phyloP scores from a whole-genome alignment of 192 early-diverging fungal genomes.

The Linnemannia hyalina region DNA sequence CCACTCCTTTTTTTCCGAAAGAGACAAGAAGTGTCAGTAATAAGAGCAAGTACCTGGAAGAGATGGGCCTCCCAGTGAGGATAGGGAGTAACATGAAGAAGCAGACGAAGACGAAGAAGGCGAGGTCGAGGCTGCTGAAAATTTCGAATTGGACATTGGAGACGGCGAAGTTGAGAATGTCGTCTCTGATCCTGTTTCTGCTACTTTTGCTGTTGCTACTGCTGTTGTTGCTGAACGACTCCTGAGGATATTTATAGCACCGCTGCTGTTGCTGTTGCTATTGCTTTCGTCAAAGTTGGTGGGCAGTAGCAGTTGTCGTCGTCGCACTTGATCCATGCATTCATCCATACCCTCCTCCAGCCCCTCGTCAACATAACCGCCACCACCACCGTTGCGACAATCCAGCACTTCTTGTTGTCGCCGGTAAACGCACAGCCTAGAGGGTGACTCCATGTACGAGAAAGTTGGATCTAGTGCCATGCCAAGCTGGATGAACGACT shows the following conservation, averaged over 20 bases:
- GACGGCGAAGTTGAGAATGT: too few species aligned
- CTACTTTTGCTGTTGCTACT: background rate
- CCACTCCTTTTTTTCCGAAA: background rate
- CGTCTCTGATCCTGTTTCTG: background rate
- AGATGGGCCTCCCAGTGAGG: background rate
- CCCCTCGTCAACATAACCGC: too few species aligned
- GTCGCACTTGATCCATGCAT: background rate
- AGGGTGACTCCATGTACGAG: slow-evolving; percentile 11
- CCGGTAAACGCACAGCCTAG: background rate
- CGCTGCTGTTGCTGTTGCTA: background rate
- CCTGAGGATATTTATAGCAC: background rate
- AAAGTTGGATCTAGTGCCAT: slow-evolving; percentile 16
- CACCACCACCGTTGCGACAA: too few species aligned
- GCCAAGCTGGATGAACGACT: slow-evolving; percentile 48
- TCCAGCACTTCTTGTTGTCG: background rate
- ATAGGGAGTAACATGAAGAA: background rate
- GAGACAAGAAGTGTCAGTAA: background rate
- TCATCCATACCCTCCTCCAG: background rate
- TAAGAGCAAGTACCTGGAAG: background rate
- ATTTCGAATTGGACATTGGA: too few species aligned
- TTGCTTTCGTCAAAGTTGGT: too few species aligned
- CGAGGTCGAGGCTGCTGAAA: background rate
- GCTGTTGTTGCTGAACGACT: background rate
- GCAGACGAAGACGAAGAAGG: background rate
- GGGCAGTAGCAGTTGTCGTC: background rate